These are phyloP conservation scores for Furcasterigmium sp. DNA, from an alignment of 2,329 filamentous ascomycete species.

Conservation along the genomic window DNA sequence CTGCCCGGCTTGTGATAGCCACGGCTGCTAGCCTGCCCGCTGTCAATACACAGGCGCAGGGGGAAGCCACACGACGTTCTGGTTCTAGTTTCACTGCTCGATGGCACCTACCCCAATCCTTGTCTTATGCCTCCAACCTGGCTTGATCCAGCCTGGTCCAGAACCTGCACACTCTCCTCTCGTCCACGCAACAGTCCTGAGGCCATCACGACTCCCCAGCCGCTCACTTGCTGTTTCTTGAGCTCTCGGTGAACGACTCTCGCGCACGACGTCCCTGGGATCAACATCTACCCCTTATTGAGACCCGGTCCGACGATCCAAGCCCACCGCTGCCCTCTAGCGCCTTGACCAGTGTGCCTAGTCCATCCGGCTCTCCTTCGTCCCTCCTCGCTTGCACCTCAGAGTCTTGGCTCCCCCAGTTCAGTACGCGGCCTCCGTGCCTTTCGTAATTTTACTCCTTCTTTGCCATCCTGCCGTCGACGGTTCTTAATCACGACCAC, in stretches of 20 bases:
- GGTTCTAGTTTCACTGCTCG: too few species aligned
- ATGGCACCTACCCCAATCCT: too few species aligned
- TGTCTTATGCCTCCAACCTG: too few species aligned
- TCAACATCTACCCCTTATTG: not conserved
- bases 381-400: not conserved
- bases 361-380: not conserved
- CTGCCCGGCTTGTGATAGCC: not conserved
- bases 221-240: not conserved
- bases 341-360: conserved; percentile 1
- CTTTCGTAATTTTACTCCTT: too few species aligned
- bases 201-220: not conserved
- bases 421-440: too few species aligned
- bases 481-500: too few species aligned
- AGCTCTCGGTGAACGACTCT: not conserved
- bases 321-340: conserved; percentile 1
- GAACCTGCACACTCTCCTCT: too few species aligned
- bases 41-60: not conserved
- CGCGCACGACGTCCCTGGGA: not conserved
- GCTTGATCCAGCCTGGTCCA: too few species aligned
- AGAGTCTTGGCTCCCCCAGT: too few species aligned
- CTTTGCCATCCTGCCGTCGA: too few species aligned
- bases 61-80: too few species aligned
- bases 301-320: not conserved
- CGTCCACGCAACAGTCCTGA: too few species aligned
- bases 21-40: not conserved